Conservation (phyloP, 345 rosid species). For the Anastatica hierochuntica region DNA sequence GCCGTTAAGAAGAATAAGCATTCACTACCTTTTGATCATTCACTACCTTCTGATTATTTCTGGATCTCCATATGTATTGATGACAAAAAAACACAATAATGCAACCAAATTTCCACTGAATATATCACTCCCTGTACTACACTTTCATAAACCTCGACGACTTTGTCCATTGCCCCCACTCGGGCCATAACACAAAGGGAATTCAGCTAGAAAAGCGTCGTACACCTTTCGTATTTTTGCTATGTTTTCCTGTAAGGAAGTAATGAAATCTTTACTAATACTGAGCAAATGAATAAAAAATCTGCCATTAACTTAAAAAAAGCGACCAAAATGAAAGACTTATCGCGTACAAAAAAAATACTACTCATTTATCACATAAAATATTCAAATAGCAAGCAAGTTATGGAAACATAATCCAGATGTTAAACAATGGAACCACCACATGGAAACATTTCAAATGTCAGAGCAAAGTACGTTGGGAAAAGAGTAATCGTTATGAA, state of each 20-base stretch:
- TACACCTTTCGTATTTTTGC: conserved; percentile 72
- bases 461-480: background rate
- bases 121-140: conserved; percentile 89
- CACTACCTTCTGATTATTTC: conserved; percentile 95
- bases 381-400: background rate
- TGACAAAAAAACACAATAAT: conserved; percentile 76
- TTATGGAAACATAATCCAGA: background rate
- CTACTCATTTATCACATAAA: background rate
- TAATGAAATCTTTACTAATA: conserved; percentile 12
- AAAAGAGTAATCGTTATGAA: background rate
- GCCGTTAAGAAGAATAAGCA: conserved; percentile 19
- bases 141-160: conserved; percentile 89
- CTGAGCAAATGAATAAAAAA: background rate
- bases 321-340: background rate
- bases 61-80: conserved; percentile 81
- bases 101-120: conserved; percentile 97
- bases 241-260: conserved; percentile 58
- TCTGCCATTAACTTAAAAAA: background rate
- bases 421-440: background rate
- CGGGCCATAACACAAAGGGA: conserved; percentile 94
- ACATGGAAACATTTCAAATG: background rate
- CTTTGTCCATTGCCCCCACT: conserved; percentile 80
- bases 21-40: too few relatives aligned
- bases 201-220: conserved; percentile 87
- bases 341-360: background rate